A percentile compares a stretch with the other conserved stretches of the same genome.
Conservation (phyloP, 2,329 filamentous ascomycete species). For the Colletotrichum sp. region DNA sequence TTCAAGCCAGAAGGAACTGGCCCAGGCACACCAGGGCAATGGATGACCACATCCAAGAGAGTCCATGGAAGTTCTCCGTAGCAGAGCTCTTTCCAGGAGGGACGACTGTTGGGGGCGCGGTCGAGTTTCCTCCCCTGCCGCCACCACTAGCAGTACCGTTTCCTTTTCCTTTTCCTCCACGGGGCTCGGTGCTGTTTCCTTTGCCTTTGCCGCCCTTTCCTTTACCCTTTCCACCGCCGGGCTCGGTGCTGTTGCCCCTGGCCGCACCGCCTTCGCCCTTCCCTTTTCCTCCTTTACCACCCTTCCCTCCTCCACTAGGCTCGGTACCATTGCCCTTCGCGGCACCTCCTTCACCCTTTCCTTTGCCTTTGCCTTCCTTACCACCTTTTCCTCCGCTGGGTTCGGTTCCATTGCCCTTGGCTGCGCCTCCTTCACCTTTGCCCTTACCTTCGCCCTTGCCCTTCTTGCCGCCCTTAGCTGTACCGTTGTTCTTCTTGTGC, state of each 20-base stretch:
- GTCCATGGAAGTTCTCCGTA: neutral
- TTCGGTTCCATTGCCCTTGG: neutral
- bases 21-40: slow-evolving; percentile 1
- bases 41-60: neutral
- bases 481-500: neutral
- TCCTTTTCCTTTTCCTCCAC: neutral
- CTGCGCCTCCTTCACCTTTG: neutral
- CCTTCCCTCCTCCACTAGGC: neutral
- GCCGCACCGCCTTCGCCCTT: neutral
- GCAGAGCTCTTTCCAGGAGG: neutral
- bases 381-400: neutral
- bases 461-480: neutral
- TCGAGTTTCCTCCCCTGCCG: neutral
- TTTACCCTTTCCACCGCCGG: neutral
- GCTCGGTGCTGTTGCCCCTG: neutral
- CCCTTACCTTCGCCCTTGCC: neutral
- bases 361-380: neutral
- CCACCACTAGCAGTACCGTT: neutral
- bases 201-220: neutral
- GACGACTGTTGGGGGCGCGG: neutral
- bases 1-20: slow-evolving; percentile 2
- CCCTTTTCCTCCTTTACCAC: neutral
- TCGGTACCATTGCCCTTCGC: slow-evolving; percentile 1
- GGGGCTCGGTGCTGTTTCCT: neutral
- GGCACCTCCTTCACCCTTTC: neutral